phyloP scores from a whole-genome alignment of 352 stramenopile genomes.

The Thraustochytrium sp. region DNA sequence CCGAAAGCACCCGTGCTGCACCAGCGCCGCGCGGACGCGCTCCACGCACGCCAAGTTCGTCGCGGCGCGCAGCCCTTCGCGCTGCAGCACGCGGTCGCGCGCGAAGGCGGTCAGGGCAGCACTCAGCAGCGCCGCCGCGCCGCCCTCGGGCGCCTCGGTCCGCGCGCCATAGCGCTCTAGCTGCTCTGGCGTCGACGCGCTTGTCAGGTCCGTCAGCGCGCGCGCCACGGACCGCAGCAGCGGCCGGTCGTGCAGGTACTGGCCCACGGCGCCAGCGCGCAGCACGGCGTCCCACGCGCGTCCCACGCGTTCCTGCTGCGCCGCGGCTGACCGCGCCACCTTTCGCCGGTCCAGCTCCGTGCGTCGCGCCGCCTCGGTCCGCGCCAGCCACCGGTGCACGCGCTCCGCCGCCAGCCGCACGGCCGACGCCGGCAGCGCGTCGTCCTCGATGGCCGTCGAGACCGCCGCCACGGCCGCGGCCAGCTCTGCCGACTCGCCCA shows the following conservation, averaged over 20 bases:
- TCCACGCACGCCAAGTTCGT: constrained; percentile 11
- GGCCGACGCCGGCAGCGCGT: background rate
- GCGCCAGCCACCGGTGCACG: background rate
- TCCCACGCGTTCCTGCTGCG: background rate
- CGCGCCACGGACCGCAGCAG: background rate
- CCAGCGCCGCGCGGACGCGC: background rate
- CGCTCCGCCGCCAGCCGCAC: background rate
- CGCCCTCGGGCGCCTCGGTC: background rate
- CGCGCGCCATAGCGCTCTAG: background rate
- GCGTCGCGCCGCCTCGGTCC: background rate
- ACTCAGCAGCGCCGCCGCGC: background rate
- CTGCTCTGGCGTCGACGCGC: background rate
- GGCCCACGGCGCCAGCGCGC: background rate
- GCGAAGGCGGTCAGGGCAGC: background rate
- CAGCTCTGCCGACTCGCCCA: background rate
- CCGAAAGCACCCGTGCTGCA: background rate
- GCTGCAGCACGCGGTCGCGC: constrained; percentile 1
- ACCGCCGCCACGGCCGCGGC: background rate
- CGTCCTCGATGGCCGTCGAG: background rate
- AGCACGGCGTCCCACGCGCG: background rate
- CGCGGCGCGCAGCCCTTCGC: background rate
- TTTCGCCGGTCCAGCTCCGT: background rate
- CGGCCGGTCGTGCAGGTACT: background rate
- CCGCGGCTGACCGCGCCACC: background rate
- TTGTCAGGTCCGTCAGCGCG: background rate